Percentiles rank a stretch among this genome's conserved stretches.
Conservation (phyloP, 2,329 filamentous ascomycete genomes). For the Cryphonectria naterciae region DNA sequence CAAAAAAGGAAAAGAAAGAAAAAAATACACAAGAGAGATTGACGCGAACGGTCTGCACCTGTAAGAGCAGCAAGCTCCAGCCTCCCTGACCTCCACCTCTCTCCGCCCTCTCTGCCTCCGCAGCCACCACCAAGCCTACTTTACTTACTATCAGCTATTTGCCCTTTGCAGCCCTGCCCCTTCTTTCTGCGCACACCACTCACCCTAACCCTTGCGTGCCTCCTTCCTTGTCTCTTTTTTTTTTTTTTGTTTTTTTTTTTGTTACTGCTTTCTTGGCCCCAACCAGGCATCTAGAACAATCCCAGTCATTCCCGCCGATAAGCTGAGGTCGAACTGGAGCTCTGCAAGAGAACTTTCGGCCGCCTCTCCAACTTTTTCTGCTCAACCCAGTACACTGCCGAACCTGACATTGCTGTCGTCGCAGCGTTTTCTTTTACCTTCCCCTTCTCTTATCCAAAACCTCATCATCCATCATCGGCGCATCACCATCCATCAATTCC, state of each 20-base stretch:
- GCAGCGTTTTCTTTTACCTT: slow-evolving; percentile 12
- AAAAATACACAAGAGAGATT: slow-evolving; percentile 4
- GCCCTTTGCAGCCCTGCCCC: background rate
- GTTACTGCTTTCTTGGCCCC: slow-evolving; percentile 8
- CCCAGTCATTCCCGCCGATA: slow-evolving; percentile 23
- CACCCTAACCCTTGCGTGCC: slow-evolving; percentile 2
- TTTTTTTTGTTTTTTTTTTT: background rate
- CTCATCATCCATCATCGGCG: slow-evolving; percentile 15
- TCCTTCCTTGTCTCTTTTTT: background rate
- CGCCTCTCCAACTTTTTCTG: slow-evolving; percentile 26
- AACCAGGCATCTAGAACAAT: slow-evolving; percentile 15
- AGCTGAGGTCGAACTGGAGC: slow-evolving; percentile 14
- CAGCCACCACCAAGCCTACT: background rate
- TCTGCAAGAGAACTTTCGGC: slow-evolving; percentile 23
- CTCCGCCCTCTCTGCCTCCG: slow-evolving; percentile 11
- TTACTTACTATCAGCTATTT: background rate
- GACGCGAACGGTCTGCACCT: slow-evolving; percentile 5
- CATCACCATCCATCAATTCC: slow-evolving; percentile 25
- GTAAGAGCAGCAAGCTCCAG: background rate
- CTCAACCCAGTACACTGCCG: slow-evolving; percentile 25
- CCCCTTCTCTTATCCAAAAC: slow-evolving; percentile 1
- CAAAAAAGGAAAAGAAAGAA: background rate
- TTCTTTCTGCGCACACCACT: background rate
- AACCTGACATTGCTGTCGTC: slow-evolving; percentile 21
- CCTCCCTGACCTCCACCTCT: slow-evolving; percentile 5